A percentile compares a stretch with the other conserved stretches of the same genome.
Evolutionary conservation across 139 green algal genomes (phyloP).

Genomic region (Micromonas pusilla): DNA sequence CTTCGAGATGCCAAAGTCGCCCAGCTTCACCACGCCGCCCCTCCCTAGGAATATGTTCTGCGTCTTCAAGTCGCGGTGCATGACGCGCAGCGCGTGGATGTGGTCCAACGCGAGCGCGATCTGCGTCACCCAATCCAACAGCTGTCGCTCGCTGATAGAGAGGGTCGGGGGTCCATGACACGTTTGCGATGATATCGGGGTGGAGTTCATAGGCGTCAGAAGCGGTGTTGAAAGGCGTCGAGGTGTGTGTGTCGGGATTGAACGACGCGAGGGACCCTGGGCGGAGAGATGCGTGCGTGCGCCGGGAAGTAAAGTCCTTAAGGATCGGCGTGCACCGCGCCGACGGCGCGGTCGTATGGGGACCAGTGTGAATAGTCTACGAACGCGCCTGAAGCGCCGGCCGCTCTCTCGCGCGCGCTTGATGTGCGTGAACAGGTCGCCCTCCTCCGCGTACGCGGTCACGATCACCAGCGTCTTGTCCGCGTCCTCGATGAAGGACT

Average conservation of each 20-base stretch:
- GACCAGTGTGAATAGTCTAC: not conserved
- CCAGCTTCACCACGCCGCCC: constrained; percentile 27
- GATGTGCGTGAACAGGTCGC: constrained; percentile 29
- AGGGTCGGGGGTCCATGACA: no score
- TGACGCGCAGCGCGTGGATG: constrained; percentile 28
- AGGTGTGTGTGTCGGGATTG: no score
- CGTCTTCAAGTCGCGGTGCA: constrained; percentile 40
- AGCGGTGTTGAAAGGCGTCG: no score
- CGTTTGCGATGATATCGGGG: no score
- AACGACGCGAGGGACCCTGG: no score
- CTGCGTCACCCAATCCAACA: constrained; percentile 29
- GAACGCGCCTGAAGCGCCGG: not conserved
- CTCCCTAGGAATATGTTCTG: constrained; percentile 36
- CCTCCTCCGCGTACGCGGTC: constrained; percentile 20
- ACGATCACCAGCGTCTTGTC: constrained; percentile 24
- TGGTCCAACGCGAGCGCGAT: constrained; percentile 30
- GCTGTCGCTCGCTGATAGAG: constrained; percentile 15
- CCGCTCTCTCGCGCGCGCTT: not conserved
- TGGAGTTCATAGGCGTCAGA: no score
- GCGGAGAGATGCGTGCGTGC: no score
- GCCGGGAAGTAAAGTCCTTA: no score
- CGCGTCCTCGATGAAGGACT: constrained; percentile 14
- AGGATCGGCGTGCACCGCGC: no score
- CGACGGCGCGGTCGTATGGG: no score
- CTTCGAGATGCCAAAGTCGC: constrained; percentile 34